Percentiles rank a stretch among this genome's conserved stretches.
Conservation (phyloP, 768 basidiomycete genomes). For the Rhizopogon roseolus region DNA sequence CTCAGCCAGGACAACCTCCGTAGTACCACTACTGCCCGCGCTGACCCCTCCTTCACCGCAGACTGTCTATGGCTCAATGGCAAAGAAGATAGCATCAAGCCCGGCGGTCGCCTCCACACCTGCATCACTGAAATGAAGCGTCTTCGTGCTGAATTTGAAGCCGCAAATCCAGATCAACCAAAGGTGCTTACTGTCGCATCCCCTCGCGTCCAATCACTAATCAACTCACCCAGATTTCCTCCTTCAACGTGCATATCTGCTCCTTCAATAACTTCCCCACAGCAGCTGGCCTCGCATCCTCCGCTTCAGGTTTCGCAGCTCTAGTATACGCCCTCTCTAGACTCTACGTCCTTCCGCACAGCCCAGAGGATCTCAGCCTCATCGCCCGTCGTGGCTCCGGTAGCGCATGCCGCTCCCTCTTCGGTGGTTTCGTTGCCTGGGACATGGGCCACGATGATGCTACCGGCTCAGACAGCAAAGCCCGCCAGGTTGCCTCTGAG, state of each 20-base stretch:
- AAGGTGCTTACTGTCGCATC: constrained; percentile 43
- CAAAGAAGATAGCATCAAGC: constrained; percentile 83
- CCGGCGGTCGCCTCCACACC: constrained; percentile 69
- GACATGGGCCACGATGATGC: constrained; percentile 55
- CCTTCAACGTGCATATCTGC: constrained; percentile 77
- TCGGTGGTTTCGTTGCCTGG: constrained; percentile 98
- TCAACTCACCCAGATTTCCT: constrained; percentile 47
- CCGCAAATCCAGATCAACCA: constrained; percentile 54
- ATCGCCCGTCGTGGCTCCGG: constrained; percentile 98
- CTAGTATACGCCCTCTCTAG: constrained; percentile 85
- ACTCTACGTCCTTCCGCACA: constrained; percentile 76
- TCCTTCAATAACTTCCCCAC: constrained; percentile 99
- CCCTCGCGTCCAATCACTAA: constrained; percentile 4
- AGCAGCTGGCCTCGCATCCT: constrained; percentile 95
- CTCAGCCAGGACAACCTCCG: constrained; percentile 94
- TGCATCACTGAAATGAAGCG: constrained; percentile 87
- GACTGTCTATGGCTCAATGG: constrained; percentile 96
- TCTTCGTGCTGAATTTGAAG: constrained; percentile 72
- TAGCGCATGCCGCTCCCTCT: constrained; percentile 95
- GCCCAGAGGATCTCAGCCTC: constrained; percentile 79
- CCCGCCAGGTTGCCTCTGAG: constrained; percentile 79
- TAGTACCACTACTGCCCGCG: constrained; percentile 89
- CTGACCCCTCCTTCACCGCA: constrained; percentile 64
- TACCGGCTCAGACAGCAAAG: constrained; percentile 83
- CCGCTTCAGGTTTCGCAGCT: constrained; percentile 95